Base-by-base conservation (phyloP, 2,329 filamentous ascomycete species). In the Hymenotorrendiella dingleyae region DNA sequence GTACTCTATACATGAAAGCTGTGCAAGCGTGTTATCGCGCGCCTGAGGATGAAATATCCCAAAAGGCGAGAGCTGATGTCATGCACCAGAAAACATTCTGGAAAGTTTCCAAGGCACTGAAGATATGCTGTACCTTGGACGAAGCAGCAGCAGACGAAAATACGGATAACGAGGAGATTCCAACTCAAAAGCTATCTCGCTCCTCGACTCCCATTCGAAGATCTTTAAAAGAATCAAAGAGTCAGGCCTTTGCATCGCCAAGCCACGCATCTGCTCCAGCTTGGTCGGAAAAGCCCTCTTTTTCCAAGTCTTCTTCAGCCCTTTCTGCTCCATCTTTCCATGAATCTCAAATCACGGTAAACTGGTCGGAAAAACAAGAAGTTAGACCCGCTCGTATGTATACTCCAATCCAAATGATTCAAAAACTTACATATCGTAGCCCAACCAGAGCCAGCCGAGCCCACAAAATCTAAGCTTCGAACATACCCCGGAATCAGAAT, bases 1-100 rank as follows among this genome's bases (percentile, higher is more conserved):
- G 85, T 11, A 84, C 78, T 6, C 70, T 84, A 0, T 91, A 88
- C 62, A 82, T 80, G 73, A 83, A 81, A 56, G 84, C 83, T 1
- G 84, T 87, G 2, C 76, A 84, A 57, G 72, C 77, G 3, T 89
- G 84, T 54, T 81, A 84, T 70, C 72, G 72, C 45, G 80, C 83
- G n/a, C 79, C 83, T 2, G 82, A 88, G 37, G 70, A 76, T 28
- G 76, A 80, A 44, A 62, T 78, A 6, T 62, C 66, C 0, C 73
- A 71, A 1, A 62, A 63, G 23, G 60, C 61, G 0, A 64, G 66
- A 4, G 67, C 69, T 3, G 76, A 80, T 40, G 66, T 72, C 14
- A 66, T 80, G 21, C 64, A 80, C 1, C 76, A 82, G 56, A 72
- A 71, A 45, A 69, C 71, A 2, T 76, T 72, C 50, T 72, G 75